Conservation (phyloP, 257 asterid genomes). For the Nicotiana tabacum region DNA sequence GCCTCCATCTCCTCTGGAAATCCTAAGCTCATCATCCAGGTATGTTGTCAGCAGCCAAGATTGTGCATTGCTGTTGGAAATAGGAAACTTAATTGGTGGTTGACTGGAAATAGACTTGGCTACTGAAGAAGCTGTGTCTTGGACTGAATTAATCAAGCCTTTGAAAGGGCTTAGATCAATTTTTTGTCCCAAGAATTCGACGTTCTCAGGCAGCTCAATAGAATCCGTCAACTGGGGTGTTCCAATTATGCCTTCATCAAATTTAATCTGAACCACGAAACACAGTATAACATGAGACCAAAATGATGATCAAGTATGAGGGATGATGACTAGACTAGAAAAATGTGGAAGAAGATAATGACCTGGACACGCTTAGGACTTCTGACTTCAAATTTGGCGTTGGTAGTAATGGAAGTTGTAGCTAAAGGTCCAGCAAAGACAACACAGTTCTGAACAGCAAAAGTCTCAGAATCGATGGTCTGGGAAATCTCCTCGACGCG, state of each 20-base stretch:
- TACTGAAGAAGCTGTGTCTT: conserved; percentile 79
- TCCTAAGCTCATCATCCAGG: conserved; percentile 77
- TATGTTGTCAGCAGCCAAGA: conserved; percentile 95
- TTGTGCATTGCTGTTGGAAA: conserved; percentile 47
- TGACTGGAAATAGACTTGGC: conserved; percentile 72
- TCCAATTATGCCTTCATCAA: conserved; percentile 79
- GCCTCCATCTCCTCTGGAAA: conserved; percentile 89
- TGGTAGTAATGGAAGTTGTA: conserved; percentile 66
- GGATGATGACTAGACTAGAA: not conserved
- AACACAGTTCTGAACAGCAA: conserved; percentile 75
- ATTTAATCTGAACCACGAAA: conserved; percentile 52
- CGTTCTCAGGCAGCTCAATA: conserved; percentile 65
- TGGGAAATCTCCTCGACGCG: conserved; percentile 88
- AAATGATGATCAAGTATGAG: not conserved
- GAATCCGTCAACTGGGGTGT: conserved; percentile 94
- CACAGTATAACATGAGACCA: not conserved
- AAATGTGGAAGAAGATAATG: not conserved
- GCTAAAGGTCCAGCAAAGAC: conserved; percentile 73
- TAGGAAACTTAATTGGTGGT: conserved; percentile 74
- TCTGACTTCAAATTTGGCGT: conserved; percentile 85
- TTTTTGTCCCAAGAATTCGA: conserved; percentile 70
- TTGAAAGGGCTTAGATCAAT: conserved; percentile 81
- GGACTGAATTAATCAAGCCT: conserved; percentile 67
- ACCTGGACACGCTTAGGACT: conserved; percentile 98
- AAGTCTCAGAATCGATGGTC: conserved; percentile 59